Evolutionary conservation across 495 filamentous ascomycete species (phyloP).

Genomic region (Penicillium lagena): DNA sequence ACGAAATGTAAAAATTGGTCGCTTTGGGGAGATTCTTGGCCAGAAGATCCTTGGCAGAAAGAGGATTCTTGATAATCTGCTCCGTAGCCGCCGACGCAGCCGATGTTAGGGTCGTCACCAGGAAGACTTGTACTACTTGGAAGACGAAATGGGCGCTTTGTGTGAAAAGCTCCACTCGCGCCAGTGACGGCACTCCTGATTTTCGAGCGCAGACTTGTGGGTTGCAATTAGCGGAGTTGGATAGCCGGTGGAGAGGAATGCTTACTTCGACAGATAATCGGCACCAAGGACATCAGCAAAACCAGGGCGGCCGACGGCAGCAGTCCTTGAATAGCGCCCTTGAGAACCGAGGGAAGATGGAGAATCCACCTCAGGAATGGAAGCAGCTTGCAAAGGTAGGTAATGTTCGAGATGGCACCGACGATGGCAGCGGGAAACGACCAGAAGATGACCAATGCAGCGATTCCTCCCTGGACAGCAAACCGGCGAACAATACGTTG

Average conservation of each 20-base stretch:
- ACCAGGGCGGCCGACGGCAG: slow-evolving; percentile 70
- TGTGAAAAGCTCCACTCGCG: slow-evolving; percentile 74
- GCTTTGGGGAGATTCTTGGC: slow-evolving; percentile 69
- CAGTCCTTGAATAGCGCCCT: slow-evolving; percentile 75
- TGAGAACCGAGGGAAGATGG: slow-evolving; percentile 59
- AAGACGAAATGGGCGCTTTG: slow-evolving; percentile 89
- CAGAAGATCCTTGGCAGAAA: slow-evolving; percentile 54
- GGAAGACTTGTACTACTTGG: slow-evolving; percentile 87
- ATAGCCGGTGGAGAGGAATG: not conserved
- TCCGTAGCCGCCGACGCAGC: slow-evolving; percentile 61
- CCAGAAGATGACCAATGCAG: slow-evolving; percentile 82
- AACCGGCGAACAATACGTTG: slow-evolving; percentile 65
- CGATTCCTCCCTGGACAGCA: slow-evolving; percentile 59
- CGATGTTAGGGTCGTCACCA: slow-evolving; percentile 72
- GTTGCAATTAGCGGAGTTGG: not conserved
- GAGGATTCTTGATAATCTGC: slow-evolving; percentile 60
- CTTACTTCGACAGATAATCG: slow-evolving; percentile 72
- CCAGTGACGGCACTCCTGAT: slow-evolving; percentile 67
- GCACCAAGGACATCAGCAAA: slow-evolving; percentile 80
- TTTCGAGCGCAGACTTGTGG: slow-evolving; percentile 58
- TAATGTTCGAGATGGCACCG: slow-evolving; percentile 74
- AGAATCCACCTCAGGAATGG: slow-evolving; percentile 65
- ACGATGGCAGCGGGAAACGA: slow-evolving; percentile 81
- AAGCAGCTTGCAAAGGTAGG: slow-evolving; percentile 51
- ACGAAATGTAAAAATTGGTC: slow-evolving; percentile 87